Percentiles rank a stretch among this genome's conserved stretches.
phyloP scores from a whole-genome alignment of 306 rosid species.

The Aeschynomene evenia region DNA sequence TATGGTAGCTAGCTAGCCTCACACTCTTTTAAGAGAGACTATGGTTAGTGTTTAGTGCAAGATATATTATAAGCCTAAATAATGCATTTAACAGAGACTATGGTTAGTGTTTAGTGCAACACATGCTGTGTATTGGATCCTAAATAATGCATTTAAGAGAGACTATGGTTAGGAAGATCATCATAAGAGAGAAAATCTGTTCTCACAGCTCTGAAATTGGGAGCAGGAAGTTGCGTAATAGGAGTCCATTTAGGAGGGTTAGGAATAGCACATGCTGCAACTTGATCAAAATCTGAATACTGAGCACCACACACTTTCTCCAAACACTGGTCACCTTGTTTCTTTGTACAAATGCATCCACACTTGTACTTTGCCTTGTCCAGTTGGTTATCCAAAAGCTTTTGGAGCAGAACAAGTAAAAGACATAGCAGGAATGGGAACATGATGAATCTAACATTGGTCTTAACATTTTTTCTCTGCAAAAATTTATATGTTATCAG shows the following conservation, averaged over 20 bases:
- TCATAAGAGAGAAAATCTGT: constrained; percentile 40
- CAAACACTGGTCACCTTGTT: constrained; percentile 45
- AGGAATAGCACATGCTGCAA: constrained; percentile 46
- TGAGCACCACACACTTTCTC: constrained; percentile 58
- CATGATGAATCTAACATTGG: constrained; percentile 61
- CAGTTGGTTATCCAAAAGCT: constrained; percentile 41
- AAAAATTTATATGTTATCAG: background rate
- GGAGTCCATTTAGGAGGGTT: constrained; percentile 82
- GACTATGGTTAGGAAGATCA: constrained; percentile 66
- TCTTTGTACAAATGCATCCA: constrained; percentile 57
- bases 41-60: too few relatives aligned
- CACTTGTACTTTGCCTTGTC: constrained; percentile 66
- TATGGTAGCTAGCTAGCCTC: too few relatives aligned
- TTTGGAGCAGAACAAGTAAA: constrained; percentile 64
- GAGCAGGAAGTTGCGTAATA: constrained; percentile 66
- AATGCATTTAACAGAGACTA: too few relatives aligned
- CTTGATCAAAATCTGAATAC: constrained; percentile 70
- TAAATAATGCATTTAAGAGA: too few relatives aligned
- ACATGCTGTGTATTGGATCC: too few relatives aligned
- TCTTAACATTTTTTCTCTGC: constrained; percentile 70
- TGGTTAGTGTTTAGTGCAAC: too few relatives aligned
- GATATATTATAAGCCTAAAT: too few relatives aligned
- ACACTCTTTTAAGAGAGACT: too few relatives aligned
- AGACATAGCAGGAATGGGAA: constrained; percentile 60
- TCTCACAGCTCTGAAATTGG: constrained; percentile 60